Base-by-base conservation (phyloP, 805 yeast genomes). In the Candida yuanshanica region DNA sequence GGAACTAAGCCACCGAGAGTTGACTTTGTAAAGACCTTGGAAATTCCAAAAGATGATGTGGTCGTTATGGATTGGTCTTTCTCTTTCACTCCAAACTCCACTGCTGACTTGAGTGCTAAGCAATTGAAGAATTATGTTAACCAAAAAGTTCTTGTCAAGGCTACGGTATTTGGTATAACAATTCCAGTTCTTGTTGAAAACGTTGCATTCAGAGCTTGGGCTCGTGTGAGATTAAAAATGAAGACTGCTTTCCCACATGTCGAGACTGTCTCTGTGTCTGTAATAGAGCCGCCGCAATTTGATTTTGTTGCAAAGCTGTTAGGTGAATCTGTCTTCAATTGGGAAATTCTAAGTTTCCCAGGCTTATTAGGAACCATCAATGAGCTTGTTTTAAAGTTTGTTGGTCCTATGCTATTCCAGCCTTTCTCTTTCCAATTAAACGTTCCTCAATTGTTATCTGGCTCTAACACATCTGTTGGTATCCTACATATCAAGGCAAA, bases 51-150 rank as follows among this genome's bases (percentile, higher is more conserved):
- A 23, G 84, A 83, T 47, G 96, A 91, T 57, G 83, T 93, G 39
- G 95, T 91, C 10, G 96, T 95, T 39, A 93, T 93, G 96, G 99
- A 93, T 64, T 91, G 97, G 97, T 83, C 81, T 33, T 75, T 84
- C 34, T 85, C 96, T 1, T 87, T 90, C 68, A 83, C 87, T 21
- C 99, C 99, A n/a, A 88, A 87, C 63, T 84, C 89, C 31, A 63
- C 78, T 37, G 83, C 83, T 33, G 99, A 93, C 62, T 68, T 88
- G 52, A 87, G 88, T 41, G 79, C 81, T 21, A 86, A 91, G 55
- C 97, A 93, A 63, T 61, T 83, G 62, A 86, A 82, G 58, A 87
- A 81, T 60, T 80, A 79, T 51, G 90, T 89, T 33, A 89, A 90
- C 62, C 95, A 90, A 58, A 78, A 77, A 56, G 72, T 84, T 34